A percentile compares a stretch with the other conserved stretches of the same genome.
Conservation (phyloP, 345 rosid species). For the Lumnitzera racemosa region DNA sequence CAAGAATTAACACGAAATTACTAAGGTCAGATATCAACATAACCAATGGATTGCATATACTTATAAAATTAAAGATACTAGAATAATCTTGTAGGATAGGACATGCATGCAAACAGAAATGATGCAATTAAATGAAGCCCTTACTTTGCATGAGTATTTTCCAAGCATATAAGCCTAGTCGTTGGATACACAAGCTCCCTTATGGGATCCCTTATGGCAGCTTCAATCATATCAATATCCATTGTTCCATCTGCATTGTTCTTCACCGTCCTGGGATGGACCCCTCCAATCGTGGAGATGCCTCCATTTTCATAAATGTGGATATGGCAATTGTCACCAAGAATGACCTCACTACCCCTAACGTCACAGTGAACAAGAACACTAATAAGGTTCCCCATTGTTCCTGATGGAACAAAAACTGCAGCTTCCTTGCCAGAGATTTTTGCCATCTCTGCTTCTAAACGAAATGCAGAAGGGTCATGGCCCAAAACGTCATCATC, state of each 20-base stretch:
- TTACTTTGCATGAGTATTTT: slow-evolving; percentile 89
- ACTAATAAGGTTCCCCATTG: slow-evolving; percentile 91
- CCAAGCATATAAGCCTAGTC: slow-evolving; percentile 87
- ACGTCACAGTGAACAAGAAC: slow-evolving; percentile 82
- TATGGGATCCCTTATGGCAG: slow-evolving; percentile 59
- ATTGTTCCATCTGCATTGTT: slow-evolving; percentile 79
- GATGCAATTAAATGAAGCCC: slow-evolving; percentile 5
- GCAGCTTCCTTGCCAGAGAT: slow-evolving; percentile 83
- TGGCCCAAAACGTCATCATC: slow-evolving; percentile 73
- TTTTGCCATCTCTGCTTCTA: slow-evolving; percentile 69
- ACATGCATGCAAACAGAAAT: no score
- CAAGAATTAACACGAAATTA: background rate
- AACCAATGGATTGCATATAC: no score
- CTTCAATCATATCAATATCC: slow-evolving; percentile 64
- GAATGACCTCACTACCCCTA: slow-evolving; percentile 93
- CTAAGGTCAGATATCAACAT: background rate
- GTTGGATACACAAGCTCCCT: slow-evolving; percentile 74
- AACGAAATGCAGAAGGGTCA: slow-evolving; percentile 59
- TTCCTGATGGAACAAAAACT: slow-evolving; percentile 85
- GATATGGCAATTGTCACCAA: slow-evolving; percentile 77
- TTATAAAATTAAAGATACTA: no score
- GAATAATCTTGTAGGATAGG: no score
- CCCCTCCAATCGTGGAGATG: slow-evolving; percentile 78
- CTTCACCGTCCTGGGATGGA: slow-evolving; percentile 76
- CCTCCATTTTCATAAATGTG: slow-evolving; percentile 86